phyloP scores from a whole-genome alignment of 176 grass and related monocot species.

The Zoysia pacifica region DNA sequence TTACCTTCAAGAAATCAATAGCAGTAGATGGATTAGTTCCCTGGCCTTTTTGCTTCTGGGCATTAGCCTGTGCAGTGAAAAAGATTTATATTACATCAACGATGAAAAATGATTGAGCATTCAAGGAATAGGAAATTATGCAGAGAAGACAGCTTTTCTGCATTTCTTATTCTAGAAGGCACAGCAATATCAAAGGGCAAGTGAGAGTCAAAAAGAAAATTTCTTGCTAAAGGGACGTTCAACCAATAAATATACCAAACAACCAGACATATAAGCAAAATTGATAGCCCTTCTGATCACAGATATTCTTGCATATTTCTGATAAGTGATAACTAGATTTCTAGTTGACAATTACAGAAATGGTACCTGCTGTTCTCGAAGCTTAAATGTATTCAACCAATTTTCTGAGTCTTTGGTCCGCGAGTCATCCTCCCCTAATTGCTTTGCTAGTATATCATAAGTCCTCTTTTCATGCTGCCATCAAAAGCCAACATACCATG shows the following conservation, averaged over 20 bases:
- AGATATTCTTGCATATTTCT: neutral
- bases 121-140: neutral
- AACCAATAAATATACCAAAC: neutral
- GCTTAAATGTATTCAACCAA: conserved; percentile 88
- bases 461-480: conserved; percentile 92
- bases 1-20: conserved; percentile 84
- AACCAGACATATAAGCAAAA: neutral
- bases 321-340: neutral
- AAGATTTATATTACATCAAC: neutral
- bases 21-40: conserved; percentile 42
- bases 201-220: neutral
- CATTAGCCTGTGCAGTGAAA: conserved; percentile 36
- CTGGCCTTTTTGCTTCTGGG: conserved; percentile 87
- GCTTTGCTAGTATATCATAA: conserved; percentile 84
- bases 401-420: conserved; percentile 88
- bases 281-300: neutral
- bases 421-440: conserved; percentile 83
- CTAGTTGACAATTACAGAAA: neutral
- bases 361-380: conserved; percentile 80
- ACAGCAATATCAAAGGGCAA: too few species aligned
- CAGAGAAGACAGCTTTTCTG: neutral
- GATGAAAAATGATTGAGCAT: neutral
- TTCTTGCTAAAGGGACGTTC: neutral
- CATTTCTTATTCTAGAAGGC: neutral
- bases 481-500: conserved; percentile 24